Evolutionary conservation across 116 monocot genomes (phyloP).

Genomic region (Trichopus zeylanicus): DNA sequence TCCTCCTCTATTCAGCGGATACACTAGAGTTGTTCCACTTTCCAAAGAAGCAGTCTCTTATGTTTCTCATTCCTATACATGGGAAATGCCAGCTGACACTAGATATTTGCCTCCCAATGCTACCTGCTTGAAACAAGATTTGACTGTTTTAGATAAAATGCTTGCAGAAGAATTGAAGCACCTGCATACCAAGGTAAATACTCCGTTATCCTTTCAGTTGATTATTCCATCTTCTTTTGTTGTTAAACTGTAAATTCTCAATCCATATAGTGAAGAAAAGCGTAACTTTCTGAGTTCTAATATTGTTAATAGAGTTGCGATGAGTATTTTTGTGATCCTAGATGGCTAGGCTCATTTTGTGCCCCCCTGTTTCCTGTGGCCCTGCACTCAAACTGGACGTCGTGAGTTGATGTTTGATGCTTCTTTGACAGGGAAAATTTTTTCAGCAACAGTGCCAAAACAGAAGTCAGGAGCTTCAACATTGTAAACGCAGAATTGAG

Average conservation of each 20-base stretch:
- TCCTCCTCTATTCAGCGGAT: constrained; percentile 39
- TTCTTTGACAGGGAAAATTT: constrained; percentile 32
- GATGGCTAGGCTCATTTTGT: too few relatives aligned
- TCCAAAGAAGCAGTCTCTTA: constrained; percentile 13
- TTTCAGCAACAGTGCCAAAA: constrained; percentile 46
- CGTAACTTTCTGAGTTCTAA: too few relatives aligned
- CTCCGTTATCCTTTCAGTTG: not conserved
- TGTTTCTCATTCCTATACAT: constrained; percentile 6
- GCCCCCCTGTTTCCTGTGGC: too few relatives aligned
- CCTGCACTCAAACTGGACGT: too few relatives aligned
- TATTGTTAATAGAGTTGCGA: too few relatives aligned
- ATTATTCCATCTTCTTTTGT: not conserved
- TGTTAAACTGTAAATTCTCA: too few relatives aligned
- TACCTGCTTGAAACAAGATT: constrained; percentile 24
- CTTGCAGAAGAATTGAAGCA: constrained; percentile 45
- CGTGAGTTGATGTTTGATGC: not conserved
- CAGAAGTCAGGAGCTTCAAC: constrained; percentile 45
- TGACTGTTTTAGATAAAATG: constrained; percentile 33
- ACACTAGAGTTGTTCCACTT: constrained; percentile 10
- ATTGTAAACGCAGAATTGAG: constrained; percentile 55
- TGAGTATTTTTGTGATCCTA: too few relatives aligned
- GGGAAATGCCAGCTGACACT: not conserved
- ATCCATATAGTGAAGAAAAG: too few relatives aligned
- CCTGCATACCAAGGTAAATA: constrained; percentile 59
- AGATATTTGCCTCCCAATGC: constrained; percentile 14